Conservation (phyloP, 345 rosid genomes). For the Psidium guajava region DNA sequence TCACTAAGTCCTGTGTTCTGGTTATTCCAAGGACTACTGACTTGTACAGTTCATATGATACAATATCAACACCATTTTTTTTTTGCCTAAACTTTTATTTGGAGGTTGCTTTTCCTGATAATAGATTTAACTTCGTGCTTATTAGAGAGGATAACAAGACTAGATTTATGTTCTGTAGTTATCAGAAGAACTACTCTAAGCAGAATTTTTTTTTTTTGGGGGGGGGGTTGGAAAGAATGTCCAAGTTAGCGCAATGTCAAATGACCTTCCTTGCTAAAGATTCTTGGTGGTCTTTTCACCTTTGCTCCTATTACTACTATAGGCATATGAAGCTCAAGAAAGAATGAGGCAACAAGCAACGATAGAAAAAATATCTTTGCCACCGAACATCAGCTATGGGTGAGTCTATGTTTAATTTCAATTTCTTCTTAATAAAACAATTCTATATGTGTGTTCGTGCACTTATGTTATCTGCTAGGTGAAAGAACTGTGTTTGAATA, state of each 20-base stretch:
- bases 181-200: not conserved
- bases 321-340: conserved; percentile 80
- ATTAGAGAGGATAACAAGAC: not conserved
- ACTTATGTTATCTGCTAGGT: not conserved
- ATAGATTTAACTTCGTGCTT: not conserved
- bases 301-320: not conserved
- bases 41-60: not conserved
- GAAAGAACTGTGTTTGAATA: not conserved
- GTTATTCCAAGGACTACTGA: not conserved
- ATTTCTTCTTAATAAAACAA: not conserved
- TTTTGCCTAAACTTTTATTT: not conserved
- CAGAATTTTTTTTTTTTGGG: not conserved
- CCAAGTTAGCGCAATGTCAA: not conserved
- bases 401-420: conserved; percentile 12
- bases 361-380: conserved; percentile 50
- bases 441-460: not conserved
- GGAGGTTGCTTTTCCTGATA: not conserved
- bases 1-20: not conserved
- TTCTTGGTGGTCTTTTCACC: not conserved
- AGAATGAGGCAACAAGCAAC: conserved; percentile 56
- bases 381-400: conserved; percentile 61
- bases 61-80: not conserved
- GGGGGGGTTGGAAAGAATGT: not conserved
- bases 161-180: not conserved
- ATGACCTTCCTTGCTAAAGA: not conserved